Base-by-base conservation (phyloP, 1,284 basidiomycete species). In the Hemileia vastatrix region DNA sequence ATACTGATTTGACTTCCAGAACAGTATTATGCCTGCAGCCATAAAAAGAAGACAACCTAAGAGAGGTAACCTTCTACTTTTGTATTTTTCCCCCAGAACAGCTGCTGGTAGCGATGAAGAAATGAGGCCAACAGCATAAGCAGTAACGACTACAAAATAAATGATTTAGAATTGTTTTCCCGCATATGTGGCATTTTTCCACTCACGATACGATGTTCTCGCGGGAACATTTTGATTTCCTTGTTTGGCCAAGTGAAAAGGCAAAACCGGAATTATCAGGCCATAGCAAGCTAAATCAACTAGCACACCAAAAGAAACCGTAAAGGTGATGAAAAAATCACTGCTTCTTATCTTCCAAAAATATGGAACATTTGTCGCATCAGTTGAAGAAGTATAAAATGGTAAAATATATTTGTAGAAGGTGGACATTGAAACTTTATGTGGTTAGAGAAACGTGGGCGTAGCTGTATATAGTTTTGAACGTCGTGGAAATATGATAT, bases 221-320 rank as follows among this genome's bases (percentile, higher is more conserved):
- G 50, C 50, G 2, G 59, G 18, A 18, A 61, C 21, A 18, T 54
- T 54, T 4, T 47, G 11, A 40, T 61, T 54, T 3, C 59, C 59
- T 4, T 18, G 31, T 2, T 31, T 15, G 6, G 32, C 40, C 18
- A 61, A 21, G 15, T 49, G 59, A 47, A 54, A 61, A 44, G 59
- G 51, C 15, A 61, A 44, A 43, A 61, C 59, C 4, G 59, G 59
- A 6, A 61, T 23, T 27, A 61, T 33, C 18, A 61, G 32, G 3
- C 59, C 59, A 19, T 54, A 61, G 27, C 43, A 33, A 24, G 59
- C 50, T 21, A 49, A 44, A 43, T 61, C 59, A 13, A 49, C 59
- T 43, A 61, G 44, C 27, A 61, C n/a, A 40, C 59, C 59, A 27
- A 61, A 49, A 21, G 52, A 45, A 45, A 61, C 59, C 3, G 43